These are phyloP conservation scores for Diplodia corticola DNA, from an alignment of 2,329 filamentous ascomycete species.

Conservation along the genomic window DNA sequence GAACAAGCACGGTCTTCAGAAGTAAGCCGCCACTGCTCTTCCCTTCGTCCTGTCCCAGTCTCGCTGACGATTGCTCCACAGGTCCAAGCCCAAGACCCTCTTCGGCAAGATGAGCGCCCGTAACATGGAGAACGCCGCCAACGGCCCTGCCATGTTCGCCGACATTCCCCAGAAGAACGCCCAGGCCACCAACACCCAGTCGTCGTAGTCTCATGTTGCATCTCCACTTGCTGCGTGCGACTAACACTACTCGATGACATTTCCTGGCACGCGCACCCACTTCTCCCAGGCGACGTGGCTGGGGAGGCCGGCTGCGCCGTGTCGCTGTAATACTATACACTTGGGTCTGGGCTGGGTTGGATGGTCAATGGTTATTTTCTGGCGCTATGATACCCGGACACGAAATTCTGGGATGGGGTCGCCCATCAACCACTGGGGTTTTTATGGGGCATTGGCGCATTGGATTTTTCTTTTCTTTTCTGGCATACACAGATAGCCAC, in stretches of 20 bases:
- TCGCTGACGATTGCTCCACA: constrained; percentile 23
- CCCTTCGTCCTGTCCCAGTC: background rate
- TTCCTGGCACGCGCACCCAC: background rate
- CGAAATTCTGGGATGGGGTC: constrained; percentile 21
- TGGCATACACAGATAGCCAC: background rate
- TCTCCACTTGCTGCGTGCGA: background rate
- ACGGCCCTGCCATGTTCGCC: constrained; percentile 36
- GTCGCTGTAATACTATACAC: constrained; percentile 2
- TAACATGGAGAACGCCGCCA: constrained; percentile 37
- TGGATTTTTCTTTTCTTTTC: background rate
- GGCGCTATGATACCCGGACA: constrained; percentile 24
- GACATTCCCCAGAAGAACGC: constrained; percentile 31
- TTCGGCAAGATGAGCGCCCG: constrained; percentile 45
- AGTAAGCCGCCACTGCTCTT: constrained; percentile 33
- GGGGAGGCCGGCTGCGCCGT: background rate
- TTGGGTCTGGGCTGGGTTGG: constrained; percentile 11
- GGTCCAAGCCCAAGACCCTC: constrained; percentile 43
- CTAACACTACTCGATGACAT: background rate
- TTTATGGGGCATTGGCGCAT: background rate
- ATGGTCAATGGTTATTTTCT: constrained; percentile 13
- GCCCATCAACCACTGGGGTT: constrained; percentile 15
- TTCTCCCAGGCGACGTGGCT: background rate
- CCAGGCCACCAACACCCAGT: background rate
- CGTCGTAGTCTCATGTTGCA: background rate
- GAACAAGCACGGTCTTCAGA: constrained; percentile 79